These are phyloP conservation scores for Rhizophagus prolifer DNA, from an alignment of 192 early-diverging fungal genomes.

Conservation along the genomic window DNA sequence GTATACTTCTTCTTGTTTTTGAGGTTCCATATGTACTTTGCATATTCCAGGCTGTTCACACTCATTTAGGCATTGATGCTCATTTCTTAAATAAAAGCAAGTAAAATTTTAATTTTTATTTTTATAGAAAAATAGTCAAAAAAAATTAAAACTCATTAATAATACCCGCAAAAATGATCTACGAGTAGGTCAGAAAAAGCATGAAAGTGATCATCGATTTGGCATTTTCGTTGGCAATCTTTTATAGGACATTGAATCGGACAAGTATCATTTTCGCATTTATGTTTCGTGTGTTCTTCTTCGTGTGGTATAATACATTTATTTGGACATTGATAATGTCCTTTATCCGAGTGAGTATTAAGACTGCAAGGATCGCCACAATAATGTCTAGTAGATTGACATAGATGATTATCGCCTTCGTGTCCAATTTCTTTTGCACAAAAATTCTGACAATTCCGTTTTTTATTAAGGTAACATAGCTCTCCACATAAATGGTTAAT, in stretches of 20 bases:
- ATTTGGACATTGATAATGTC: constrained; percentile 12
- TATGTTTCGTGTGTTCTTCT: neutral
- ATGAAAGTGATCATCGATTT: constrained; percentile 23
- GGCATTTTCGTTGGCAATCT: neutral
- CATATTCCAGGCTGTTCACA: constrained; percentile 28
- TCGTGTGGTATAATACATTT: constrained; percentile 24
- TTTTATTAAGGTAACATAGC: neutral
- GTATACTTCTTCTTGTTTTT: constrained; percentile 1
- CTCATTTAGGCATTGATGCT: constrained; percentile 20
- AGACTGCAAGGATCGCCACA: constrained; percentile 22
- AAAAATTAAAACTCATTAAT: neutral
- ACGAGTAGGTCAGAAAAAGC: neutral
- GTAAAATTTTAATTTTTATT: neutral
- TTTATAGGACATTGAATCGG: constrained; percentile 18
- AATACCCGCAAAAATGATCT: constrained; percentile 29
- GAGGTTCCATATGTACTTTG: constrained; percentile 17
- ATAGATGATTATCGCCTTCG: constrained; percentile 21
- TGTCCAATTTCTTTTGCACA: constrained; percentile 30
- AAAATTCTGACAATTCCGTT: constrained; percentile 18
- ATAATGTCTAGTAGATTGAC: constrained; percentile 26
- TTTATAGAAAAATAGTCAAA: too few species aligned
- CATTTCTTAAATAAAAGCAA: neutral
- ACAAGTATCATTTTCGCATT: constrained; percentile 22
- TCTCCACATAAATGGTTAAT: neutral
- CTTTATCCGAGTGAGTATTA: neutral